Percentiles rank a stretch among this genome's conserved stretches.
phyloP scores from a whole-genome alignment of 352 stramenopile species.

The Globisporangium mamillatum region DNA sequence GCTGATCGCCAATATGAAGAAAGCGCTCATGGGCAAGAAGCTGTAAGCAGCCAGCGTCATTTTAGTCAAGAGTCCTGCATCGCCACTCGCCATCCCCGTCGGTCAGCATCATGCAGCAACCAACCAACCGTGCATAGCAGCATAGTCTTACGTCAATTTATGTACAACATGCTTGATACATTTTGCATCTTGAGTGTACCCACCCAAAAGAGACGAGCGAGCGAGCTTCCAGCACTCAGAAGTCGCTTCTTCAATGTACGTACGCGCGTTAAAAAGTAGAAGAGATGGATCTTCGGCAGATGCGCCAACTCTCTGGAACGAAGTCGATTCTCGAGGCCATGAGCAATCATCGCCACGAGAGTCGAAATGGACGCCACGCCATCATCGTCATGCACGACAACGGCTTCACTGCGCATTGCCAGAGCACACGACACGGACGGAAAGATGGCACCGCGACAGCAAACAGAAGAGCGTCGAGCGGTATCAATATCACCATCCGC shows the following conservation, averaged over 20 bases:
- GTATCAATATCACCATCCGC: not conserved
- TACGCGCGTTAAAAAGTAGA: not conserved
- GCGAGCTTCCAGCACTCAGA: not conserved
- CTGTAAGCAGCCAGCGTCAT: slow-evolving; percentile 30
- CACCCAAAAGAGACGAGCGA: not conserved
- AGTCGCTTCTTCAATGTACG: not conserved
- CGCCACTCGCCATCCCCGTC: not conserved
- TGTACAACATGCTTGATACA: not conserved
- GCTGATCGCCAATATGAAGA: slow-evolving; percentile 89
- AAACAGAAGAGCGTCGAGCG: not conserved
- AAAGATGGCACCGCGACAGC: not conserved
- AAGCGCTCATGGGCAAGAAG: slow-evolving; percentile 60
- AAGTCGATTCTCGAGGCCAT: not conserved
- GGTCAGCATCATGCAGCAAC: not conserved
- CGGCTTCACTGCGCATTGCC: not conserved
- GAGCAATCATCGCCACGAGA: not conserved
- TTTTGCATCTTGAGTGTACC: not conserved
- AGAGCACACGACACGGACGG: not conserved
- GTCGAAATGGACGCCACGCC: not conserved
- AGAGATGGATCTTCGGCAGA: not conserved
- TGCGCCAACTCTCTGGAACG: not conserved
- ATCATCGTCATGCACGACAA: not conserved
- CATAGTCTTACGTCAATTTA: slow-evolving; percentile 5
- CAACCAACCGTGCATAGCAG: not conserved
- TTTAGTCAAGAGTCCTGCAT: slow-evolving; percentile 5